These are phyloP conservation scores for Leptographium procerum DNA, from an alignment of 2,329 filamentous ascomycete species.

Conservation along the genomic window DNA sequence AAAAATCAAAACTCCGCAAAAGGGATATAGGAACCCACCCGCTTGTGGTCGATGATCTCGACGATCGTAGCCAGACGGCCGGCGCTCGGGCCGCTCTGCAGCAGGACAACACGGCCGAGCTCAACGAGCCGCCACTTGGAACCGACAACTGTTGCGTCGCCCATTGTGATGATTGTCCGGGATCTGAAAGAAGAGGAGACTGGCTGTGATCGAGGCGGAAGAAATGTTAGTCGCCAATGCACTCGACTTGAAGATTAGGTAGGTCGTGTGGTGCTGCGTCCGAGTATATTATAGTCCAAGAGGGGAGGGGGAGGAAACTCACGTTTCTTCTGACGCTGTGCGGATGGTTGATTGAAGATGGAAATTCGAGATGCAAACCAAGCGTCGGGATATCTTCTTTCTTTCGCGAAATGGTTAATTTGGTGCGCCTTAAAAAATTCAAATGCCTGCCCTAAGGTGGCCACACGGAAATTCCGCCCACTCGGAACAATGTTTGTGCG, in stretches of 20 bases:
- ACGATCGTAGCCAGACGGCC: constrained; percentile 89
- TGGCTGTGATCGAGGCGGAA: background rate
- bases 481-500: constrained; percentile 12
- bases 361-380: constrained; percentile 6
- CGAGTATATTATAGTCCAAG: background rate
- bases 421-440: constrained; percentile 15
- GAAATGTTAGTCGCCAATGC: background rate
- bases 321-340: constrained; percentile 11
- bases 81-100: constrained; percentile 67
- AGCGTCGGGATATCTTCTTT: constrained; percentile 10
- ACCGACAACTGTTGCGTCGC: constrained; percentile 70
- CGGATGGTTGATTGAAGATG: constrained; percentile 11
- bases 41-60: constrained; percentile 99
- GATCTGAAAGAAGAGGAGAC: constrained; percentile 1
- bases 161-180: constrained; percentile 49
- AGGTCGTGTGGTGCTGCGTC: background rate
- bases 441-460: constrained; percentile 12
- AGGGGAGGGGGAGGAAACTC: constrained; percentile 2
- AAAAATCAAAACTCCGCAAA: no score
- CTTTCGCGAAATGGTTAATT: constrained; percentile 6
- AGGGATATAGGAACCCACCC: constrained; percentile 59
- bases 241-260: background rate
- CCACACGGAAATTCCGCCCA: constrained; percentile 6
- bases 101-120: constrained; percentile 92
- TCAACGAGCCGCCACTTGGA: constrained; percentile 93